A percentile compares a stretch with the other conserved stretches of the same genome.
Evolutionary conservation across 2,329 filamentous ascomycete species (phyloP).

Genomic region (Fusarium mangiferae): DNA sequence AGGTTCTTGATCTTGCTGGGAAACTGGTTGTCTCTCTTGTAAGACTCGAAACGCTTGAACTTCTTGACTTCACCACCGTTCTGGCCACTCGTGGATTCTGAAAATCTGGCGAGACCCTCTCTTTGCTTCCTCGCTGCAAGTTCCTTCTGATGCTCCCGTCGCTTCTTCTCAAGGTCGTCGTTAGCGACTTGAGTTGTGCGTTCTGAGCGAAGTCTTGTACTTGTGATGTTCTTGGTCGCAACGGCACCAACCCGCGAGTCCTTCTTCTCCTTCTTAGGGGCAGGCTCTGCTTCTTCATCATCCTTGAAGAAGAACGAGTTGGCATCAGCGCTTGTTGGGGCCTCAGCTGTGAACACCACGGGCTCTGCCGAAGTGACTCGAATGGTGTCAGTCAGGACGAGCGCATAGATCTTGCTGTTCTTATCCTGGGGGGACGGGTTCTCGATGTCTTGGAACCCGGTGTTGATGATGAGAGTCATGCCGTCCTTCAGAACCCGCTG

Average conservation of each 20-base stretch:
- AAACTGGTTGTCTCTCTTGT: constrained; percentile 97
- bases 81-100: constrained; percentile 83
- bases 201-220: constrained; percentile 90
- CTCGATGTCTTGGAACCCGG: constrained; percentile 88
- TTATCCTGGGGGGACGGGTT: constrained; percentile 90
- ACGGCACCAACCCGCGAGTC: constrained; percentile 85
- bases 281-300: constrained; percentile 85
- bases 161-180: constrained; percentile 87
- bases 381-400: constrained; percentile 92
- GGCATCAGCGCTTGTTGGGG: constrained; percentile 88
- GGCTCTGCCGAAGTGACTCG: constrained; percentile 83
- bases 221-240: constrained; percentile 94
- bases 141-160: constrained; percentile 93
- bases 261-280: constrained; percentile 91
- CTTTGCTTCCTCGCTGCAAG: constrained; percentile 87
- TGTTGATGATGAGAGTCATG: constrained; percentile 94
- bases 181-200: constrained; percentile 82
- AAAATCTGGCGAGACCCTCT: constrained; percentile 85
- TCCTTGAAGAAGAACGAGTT: constrained; percentile 99
- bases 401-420: constrained; percentile 86
- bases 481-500: constrained; percentile 86
- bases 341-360: constrained; percentile 92
- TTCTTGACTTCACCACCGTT: constrained; percentile 96
- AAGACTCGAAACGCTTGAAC: constrained; percentile 99
- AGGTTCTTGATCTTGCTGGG: constrained; percentile 85